These are phyloP conservation scores for Vitis hybrid DNA, from an alignment of 177 flowering plant species.

Conservation along the genomic window DNA sequence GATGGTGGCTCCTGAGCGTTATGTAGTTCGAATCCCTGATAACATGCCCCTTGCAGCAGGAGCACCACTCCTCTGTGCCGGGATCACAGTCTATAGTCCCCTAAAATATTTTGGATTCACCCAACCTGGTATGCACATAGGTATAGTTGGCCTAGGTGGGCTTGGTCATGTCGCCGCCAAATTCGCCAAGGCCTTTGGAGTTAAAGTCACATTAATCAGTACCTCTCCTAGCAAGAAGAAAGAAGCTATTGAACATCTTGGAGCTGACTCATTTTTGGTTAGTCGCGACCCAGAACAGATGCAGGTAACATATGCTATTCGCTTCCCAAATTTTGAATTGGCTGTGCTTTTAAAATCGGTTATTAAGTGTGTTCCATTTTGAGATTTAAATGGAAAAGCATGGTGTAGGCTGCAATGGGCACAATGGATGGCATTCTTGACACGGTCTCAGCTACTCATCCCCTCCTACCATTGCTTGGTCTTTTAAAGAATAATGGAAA, in stretches of 20 bases:
- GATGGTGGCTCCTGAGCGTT: not conserved
- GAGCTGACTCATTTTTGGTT: slow-evolving; percentile 9
- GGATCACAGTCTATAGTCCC: too few species aligned
- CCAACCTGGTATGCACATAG: too few species aligned
- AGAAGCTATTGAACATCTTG: slow-evolving; percentile 8
- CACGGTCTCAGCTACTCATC: slow-evolving; percentile 8
- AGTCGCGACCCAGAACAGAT: slow-evolving; percentile 1
- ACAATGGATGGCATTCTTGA: slow-evolving; percentile 21
- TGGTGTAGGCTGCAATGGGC: too few species aligned
- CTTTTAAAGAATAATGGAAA: not conserved
- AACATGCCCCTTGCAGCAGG: not conserved
- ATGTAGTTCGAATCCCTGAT: slow-evolving; percentile 5
- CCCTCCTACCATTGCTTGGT: not conserved
- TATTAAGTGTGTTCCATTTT: too few species aligned
- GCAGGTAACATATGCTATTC: slow-evolving; percentile 3
- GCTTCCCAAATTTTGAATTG: too few species aligned
- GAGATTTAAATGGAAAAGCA: too few species aligned
- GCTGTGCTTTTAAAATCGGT: too few species aligned
- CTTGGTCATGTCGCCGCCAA: slow-evolving; percentile 14
- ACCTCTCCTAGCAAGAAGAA: not conserved
- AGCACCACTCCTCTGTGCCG: not conserved
- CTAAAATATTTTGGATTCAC: too few species aligned
- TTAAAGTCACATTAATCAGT: slow-evolving; percentile 8
- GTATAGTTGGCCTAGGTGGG: not conserved
- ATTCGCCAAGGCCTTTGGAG: slow-evolving; percentile 9